Conservation (phyloP, 768 basidiomycete species). For the Podaxis sp. region DNA sequence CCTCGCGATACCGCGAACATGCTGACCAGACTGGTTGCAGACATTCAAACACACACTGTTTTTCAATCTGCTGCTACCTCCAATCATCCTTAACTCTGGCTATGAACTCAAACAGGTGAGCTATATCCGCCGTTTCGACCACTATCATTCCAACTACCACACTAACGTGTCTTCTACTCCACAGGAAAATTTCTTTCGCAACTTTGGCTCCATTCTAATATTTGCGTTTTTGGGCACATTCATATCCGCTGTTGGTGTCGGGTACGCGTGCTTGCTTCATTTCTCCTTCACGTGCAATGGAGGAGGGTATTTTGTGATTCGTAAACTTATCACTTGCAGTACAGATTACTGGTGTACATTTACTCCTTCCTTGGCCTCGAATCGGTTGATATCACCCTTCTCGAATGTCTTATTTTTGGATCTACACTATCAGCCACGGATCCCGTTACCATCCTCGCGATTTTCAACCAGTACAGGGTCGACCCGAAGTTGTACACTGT, state of each 20-base stretch:
- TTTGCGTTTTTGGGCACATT: constrained; percentile 96
- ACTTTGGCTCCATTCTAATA: constrained; percentile 93
- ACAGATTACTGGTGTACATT: constrained; percentile 89
- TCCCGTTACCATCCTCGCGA: constrained; percentile 95
- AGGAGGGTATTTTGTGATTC: constrained; percentile 4
- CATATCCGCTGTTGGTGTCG: constrained; percentile 93
- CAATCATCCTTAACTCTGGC: constrained; percentile 97
- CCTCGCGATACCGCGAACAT: not conserved
- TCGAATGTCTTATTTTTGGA: constrained; percentile 96
- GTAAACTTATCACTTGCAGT: constrained; percentile 45
- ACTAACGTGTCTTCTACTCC: constrained; percentile 10
- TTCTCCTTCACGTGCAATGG: not conserved
- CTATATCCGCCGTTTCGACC: not conserved
- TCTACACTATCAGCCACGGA: constrained; percentile 97
- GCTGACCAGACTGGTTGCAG: constrained; percentile 34
- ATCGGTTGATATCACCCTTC: constrained; percentile 75
- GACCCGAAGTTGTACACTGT: constrained; percentile 97
- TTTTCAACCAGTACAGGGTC: constrained; percentile 98
- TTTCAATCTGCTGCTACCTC: constrained; percentile 96
- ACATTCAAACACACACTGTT: constrained; percentile 96
- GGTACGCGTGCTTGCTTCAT: constrained; percentile 58
- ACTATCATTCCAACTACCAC: not conserved
- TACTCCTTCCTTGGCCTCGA: constrained; percentile 94
- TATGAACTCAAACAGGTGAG: constrained; percentile 94
- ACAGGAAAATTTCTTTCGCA: constrained; percentile 97